Evolutionary conservation across 129 eudicot genomes (phyloP).

Genomic region (Glebionis coronaria): DNA sequence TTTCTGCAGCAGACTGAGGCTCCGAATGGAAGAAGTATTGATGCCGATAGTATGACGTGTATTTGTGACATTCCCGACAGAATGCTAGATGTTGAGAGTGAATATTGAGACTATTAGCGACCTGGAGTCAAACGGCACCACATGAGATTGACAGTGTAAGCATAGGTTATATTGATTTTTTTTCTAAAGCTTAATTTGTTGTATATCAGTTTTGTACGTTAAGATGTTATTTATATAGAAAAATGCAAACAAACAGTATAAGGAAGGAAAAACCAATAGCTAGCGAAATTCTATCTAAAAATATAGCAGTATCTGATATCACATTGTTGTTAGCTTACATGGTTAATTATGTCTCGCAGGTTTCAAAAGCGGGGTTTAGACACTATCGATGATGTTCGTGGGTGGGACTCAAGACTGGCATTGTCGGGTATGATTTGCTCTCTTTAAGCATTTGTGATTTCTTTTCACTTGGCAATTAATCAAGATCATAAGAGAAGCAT

Average conservation of each 20-base stretch:
- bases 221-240: conserved; percentile 26
- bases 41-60: conserved; percentile 33
- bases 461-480: too few relatives aligned
- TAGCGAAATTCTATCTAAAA: too few relatives aligned
- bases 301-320: too few relatives aligned
- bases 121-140: conserved; percentile 33
- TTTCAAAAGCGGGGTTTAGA: conserved; percentile 91
- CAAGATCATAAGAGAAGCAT: too few relatives aligned
- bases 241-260: too few relatives aligned
- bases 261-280: too few relatives aligned
- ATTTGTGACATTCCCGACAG: conserved; percentile 42
- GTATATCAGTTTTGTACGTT: conserved; percentile 25
- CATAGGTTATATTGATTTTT: conserved; percentile 27
- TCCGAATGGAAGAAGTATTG: conserved; percentile 19
- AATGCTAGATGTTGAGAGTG: conserved; percentile 29
- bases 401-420: conserved; percentile 89
- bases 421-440: conserved; percentile 97
- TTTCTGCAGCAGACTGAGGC: too few relatives aligned
- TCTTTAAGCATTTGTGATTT: too few relatives aligned
- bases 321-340: background rate
- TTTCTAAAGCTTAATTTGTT: conserved; percentile 22
- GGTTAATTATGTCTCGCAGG: conserved; percentile 38
- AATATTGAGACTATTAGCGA: conserved; percentile 34
- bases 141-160: conserved; percentile 22
- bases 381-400: conserved; percentile 93